A percentile compares a stretch with the other conserved stretches of the same genome.
These are phyloP conservation scores for Rhizoclosmatium sp. DNA, from an alignment of 192 early-diverging fungal genomes.

Conservation along the genomic window DNA sequence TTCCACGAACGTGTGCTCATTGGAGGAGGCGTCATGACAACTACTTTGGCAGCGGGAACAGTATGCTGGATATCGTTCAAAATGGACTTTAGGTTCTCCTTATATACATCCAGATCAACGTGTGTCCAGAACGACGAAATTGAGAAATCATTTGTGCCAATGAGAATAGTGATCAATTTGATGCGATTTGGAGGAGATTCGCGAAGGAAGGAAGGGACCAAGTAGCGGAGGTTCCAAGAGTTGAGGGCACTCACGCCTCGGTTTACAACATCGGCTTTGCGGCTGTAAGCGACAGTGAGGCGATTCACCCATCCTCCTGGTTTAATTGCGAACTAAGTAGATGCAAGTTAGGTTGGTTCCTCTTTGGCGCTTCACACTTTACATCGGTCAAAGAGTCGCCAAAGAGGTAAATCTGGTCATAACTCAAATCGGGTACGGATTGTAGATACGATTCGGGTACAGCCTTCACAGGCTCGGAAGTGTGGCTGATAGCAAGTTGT, in stretches of 20 bases:
- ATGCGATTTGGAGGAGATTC: neutral
- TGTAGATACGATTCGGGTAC: too few species aligned
- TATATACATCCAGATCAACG: constrained; percentile 62
- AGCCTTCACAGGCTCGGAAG: too few species aligned
- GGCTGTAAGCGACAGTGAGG: neutral
- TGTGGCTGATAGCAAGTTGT: too few species aligned
- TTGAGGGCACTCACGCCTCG: constrained; percentile 1
- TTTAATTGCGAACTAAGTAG: neutral
- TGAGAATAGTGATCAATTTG: neutral
- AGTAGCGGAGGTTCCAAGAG: neutral
- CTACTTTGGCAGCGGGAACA: constrained; percentile 63
- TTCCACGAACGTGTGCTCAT: constrained; percentile 56
- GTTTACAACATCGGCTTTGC: neutral
- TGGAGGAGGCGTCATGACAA: constrained; percentile 76
- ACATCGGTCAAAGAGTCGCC: too few species aligned
- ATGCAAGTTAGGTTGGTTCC: too few species aligned
- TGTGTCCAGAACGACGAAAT: constrained; percentile 49
- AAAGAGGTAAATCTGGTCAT: too few species aligned
- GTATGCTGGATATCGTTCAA: constrained; percentile 61
- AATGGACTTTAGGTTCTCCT: constrained; percentile 62
- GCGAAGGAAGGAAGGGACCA: neutral
- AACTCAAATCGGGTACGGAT: too few species aligned
- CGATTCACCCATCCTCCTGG: neutral
- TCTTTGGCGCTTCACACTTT: too few species aligned
- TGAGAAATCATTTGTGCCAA: constrained; percentile 37